Evolutionary conservation across 805 yeast genomes (phyloP).

Genomic region (Kodamaea hsintzibuensis): DNA sequence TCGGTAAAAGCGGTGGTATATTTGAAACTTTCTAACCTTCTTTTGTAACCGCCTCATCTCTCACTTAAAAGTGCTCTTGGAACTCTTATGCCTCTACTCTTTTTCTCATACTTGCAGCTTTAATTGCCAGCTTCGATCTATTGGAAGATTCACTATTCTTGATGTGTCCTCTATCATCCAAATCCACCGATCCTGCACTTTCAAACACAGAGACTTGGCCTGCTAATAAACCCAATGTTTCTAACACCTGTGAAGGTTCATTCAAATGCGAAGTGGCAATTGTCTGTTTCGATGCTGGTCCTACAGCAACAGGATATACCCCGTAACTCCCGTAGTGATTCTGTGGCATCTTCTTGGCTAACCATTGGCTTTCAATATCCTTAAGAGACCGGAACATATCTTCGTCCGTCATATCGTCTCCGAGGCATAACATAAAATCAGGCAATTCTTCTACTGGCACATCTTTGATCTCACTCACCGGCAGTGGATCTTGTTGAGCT

Average conservation of each 20-base stretch:
- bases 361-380: constrained; percentile 58
- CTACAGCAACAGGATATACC: constrained; percentile 84
- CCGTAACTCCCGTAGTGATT: constrained; percentile 58
- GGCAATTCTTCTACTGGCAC: constrained; percentile 54
- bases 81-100: constrained; percentile 13
- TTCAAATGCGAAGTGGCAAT: constrained; percentile 81
- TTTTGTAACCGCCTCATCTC: too few relatives aligned
- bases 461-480: constrained; percentile 22
- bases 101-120: constrained; percentile 21
- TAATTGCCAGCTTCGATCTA: constrained; percentile 39
- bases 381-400: constrained; percentile 89
- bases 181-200: constrained; percentile 71
- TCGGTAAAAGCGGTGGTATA: too few relatives aligned
- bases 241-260: constrained; percentile 82
- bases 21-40: too few relatives aligned
- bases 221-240: constrained; percentile 74
- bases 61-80: background rate
- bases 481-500: constrained; percentile 43
- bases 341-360: constrained; percentile 36
- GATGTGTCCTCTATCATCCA: constrained; percentile 78
- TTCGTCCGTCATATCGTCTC: constrained; percentile 97
- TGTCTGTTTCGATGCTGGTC: constrained; percentile 86
- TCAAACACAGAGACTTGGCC: constrained; percentile 81
- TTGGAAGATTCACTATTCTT: constrained; percentile 46
- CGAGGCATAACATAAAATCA: constrained; percentile 85